Evolutionary conservation across 257 asterid species (phyloP).

Genomic region (Solanum boliviense): DNA sequence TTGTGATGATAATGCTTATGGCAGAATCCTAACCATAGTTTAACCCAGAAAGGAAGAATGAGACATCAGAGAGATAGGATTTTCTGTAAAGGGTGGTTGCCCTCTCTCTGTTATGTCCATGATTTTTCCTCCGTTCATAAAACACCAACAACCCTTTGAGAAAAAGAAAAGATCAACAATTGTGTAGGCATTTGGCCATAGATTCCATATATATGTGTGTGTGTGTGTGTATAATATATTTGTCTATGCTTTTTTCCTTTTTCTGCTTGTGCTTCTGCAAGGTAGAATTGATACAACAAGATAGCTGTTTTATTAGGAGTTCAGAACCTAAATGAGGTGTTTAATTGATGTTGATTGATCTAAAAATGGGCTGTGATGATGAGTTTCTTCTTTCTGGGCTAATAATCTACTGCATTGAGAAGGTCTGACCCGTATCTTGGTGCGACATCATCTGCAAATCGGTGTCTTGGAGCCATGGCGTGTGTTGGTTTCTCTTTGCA

Average conservation of each 20-base stretch:
- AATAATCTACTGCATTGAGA: background rate
- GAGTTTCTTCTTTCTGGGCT: background rate
- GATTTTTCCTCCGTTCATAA: background rate
- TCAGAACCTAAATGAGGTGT: background rate
- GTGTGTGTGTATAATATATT: background rate
- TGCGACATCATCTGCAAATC: background rate
- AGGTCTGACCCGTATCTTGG: conserved; percentile 9
- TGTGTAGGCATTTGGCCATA: background rate
- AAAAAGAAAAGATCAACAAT: background rate
- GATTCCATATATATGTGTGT: background rate
- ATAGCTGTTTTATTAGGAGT: background rate
- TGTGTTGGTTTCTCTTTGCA: background rate
- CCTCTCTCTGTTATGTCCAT: background rate
- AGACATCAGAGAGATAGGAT: conserved; percentile 3
- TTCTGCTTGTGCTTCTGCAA: background rate
- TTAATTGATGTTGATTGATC: background rate
- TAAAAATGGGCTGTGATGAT: conserved; percentile 14
- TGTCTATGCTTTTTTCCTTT: background rate
- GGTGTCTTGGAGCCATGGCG: conserved; percentile 18
- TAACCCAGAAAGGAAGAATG: background rate
- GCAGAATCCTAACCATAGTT: background rate
- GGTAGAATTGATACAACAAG: background rate
- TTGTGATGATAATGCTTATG: background rate
- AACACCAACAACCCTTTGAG: background rate
- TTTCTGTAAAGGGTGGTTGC: background rate